Evolutionary conservation across 176 grass and related monocot genomes (phyloP), one percentile per base, ranked within the genome.

Genomic region (Zea luxurians): DNA sequence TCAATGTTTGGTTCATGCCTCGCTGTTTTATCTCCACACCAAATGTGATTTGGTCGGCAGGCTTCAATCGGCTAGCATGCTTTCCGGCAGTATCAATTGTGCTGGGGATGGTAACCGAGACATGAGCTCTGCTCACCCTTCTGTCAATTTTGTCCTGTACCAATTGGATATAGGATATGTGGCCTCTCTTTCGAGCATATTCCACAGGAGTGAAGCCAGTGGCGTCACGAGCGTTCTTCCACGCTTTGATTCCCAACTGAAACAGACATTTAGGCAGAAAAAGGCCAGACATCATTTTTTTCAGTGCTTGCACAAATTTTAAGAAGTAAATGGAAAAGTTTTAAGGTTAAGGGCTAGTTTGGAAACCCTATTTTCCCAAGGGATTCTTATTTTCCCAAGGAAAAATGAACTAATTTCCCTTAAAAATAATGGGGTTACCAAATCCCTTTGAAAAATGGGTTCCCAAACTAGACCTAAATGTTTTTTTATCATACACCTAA

Each of bases 81-180:
- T 93, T 80, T 66, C 48, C 60, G 0, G 58, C 4, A 13, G 40
- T 66, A 46, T 84, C 54, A 69, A 73, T 60, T 49, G 50, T 52
- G 61, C 74, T 70, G 48, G 87, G 45, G 47, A 83, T 83, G 48
- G 57, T 3, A 76, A 89, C 35, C 71, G 74, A 83, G 37, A 86
- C 79, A 10, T 92, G 77, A 62, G 63, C 69, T 63, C 66, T 75
- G 52, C 54, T 46, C 18, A 79, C 37, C 69, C 76, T 86, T 55
- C 64, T 73, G 65, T 92, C 88, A 17, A 90, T 89, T 80, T 98
- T 92, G 71, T 84, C 83, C 82, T 94, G 87, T 60, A 98, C 85
- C 85, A 98, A 80, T 80, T 77, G 66, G 38, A 84, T 76, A 70
- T 98, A 94, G 44, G 89, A 89, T 70, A 58, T 6, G 58, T 94